Evolutionary conservation across 192 early-diverging fungal species (phyloP).

Genomic region (Mortierella antarctica): DNA sequence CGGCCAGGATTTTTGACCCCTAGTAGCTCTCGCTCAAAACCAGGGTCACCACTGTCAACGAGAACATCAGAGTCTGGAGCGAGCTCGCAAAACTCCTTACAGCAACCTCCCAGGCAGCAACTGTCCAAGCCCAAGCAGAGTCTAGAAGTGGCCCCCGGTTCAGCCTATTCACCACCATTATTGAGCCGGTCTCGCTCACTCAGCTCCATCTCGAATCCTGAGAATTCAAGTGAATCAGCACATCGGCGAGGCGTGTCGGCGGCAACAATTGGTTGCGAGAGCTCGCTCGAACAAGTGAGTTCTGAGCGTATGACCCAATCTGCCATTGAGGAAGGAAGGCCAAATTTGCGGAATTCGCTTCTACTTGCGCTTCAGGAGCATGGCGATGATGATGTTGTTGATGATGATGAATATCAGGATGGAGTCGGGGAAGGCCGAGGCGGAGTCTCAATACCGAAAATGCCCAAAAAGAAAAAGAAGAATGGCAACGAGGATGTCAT

Average conservation of each 20-base stretch:
- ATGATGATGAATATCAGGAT: constrained; percentile 22
- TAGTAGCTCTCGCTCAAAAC: constrained; percentile 9
- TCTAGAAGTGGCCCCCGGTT: constrained; percentile 8
- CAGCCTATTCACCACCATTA: not conserved
- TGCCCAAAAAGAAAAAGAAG: constrained; percentile 13
- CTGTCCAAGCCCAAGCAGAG: constrained; percentile 17
- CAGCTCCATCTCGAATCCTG: constrained; percentile 29
- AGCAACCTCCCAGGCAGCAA: not conserved
- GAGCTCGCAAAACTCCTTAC: not conserved
- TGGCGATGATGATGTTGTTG: constrained; percentile 22
- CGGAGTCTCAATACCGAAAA: constrained; percentile 19
- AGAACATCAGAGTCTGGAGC: constrained; percentile 8
- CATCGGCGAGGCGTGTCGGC: not conserved
- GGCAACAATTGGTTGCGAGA: not conserved
- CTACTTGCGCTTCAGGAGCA: constrained; percentile 28
- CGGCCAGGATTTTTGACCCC: constrained; percentile 24
- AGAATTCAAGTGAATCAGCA: not conserved
- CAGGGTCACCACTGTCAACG: constrained; percentile 27
- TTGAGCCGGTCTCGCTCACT: constrained; percentile 25
- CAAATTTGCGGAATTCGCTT: constrained; percentile 21
- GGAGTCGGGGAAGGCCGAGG: constrained; percentile 5
- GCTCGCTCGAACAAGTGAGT: constrained; percentile 12
- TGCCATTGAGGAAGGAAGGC: not conserved
- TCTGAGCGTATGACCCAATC: constrained; percentile 10
- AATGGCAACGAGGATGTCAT: constrained; percentile 25